Conservation (phyloP, 345 rosid genomes). For the Fremontodendron californicum region DNA sequence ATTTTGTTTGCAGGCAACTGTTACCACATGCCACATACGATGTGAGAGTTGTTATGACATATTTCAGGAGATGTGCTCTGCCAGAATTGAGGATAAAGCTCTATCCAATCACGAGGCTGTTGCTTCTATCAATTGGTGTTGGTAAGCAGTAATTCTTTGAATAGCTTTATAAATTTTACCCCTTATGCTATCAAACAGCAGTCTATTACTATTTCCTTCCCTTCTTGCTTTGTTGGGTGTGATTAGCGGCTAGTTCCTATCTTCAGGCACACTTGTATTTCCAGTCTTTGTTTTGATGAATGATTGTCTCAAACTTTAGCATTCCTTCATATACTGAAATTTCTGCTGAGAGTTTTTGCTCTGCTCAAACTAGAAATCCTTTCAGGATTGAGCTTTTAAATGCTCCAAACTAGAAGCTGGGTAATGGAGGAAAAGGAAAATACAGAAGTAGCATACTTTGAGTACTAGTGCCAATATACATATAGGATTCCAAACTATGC, state of each 20-base stretch:
- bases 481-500: background rate
- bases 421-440: background rate
- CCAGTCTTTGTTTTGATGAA: background rate
- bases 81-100: slow-evolving; percentile 69
- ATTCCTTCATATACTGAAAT: background rate
- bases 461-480: background rate
- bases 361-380: background rate
- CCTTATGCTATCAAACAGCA: background rate
- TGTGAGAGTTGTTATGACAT: slow-evolving; percentile 55
- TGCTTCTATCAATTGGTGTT: slow-evolving; percentile 75
- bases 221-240: background rate
- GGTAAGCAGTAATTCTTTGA: slow-evolving; percentile 36
- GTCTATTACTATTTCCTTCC: too few species aligned
- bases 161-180: background rate
- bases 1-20: slow-evolving; percentile 62
- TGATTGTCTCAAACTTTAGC: background rate
- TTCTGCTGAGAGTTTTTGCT: background rate
- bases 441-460: background rate
- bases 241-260: background rate
- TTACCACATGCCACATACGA: slow-evolving; percentile 64
- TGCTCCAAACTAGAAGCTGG: background rate
- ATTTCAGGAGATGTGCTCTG: slow-evolving; percentile 60
- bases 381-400: background rate
- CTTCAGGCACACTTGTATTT: background rate
- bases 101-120: slow-evolving; percentile 47